Percentiles rank a stretch among this genome's conserved stretches.
phyloP scores from a whole-genome alignment of 306 rosid species.

The Begonia fuchsioides region DNA sequence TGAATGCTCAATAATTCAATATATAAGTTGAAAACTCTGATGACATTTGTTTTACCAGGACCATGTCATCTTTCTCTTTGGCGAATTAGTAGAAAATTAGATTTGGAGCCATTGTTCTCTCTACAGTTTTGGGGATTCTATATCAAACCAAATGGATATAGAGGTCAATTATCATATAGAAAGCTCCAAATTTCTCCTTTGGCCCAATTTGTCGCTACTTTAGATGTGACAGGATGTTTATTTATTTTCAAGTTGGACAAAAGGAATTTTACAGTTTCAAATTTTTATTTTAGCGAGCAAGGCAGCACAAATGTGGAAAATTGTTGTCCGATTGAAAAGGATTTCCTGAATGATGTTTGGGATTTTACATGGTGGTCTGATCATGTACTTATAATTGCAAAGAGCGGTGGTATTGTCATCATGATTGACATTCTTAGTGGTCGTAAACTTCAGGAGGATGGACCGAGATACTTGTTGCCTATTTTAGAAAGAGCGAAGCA shows the following conservation, averaged over 20 bases:
- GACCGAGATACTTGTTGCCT: slow-evolving; percentile 44
- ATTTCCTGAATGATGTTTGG: slow-evolving; percentile 24
- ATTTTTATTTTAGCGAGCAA: slow-evolving; percentile 25
- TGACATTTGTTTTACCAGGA: slow-evolving; percentile 27
- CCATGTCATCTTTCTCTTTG: slow-evolving; percentile 65
- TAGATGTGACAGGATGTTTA: slow-evolving; percentile 64
- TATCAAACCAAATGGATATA: slow-evolving; percentile 41
- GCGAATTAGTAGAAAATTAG: slow-evolving; percentile 35
- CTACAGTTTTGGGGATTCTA: slow-evolving; percentile 60
- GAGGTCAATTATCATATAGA: slow-evolving; percentile 47
- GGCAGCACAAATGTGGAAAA: slow-evolving; percentile 18
- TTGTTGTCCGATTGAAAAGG: slow-evolving; percentile 21
- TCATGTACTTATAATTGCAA: slow-evolving; percentile 51
- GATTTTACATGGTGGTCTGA: slow-evolving; percentile 95
- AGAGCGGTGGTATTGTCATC: slow-evolving; percentile 38
- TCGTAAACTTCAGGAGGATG: slow-evolving; percentile 47
- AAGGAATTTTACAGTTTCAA: slow-evolving; percentile 41
- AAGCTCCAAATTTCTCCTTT: slow-evolving; percentile 77
- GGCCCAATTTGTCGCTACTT: slow-evolving; percentile 62
- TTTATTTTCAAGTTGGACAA: slow-evolving; percentile 56
- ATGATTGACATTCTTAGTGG: slow-evolving; percentile 63
- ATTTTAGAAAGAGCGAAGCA: slow-evolving; percentile 49
- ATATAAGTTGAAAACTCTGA: too few species aligned
- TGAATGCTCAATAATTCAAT: too few species aligned
- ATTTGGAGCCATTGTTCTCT: slow-evolving; percentile 49